Evolutionary conservation across 208 protist genomes (phyloP), one percentile per base, ranked within the genome.

Genomic region (Acanthamoeba quina): DNA sequence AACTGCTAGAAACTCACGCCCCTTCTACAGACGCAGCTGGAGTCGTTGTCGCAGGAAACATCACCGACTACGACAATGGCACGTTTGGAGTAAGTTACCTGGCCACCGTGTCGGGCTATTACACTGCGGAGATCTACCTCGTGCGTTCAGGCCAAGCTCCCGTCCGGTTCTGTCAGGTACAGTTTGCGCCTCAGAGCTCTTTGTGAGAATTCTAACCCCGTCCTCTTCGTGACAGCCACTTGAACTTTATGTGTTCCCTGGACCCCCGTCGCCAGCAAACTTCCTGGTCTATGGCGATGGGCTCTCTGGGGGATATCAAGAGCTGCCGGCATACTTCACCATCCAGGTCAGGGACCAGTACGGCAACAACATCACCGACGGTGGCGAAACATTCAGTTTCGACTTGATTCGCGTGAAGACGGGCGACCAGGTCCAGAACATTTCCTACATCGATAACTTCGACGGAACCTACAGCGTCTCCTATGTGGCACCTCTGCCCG

Each of bases 331-430:
- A 0, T 74, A 31, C 54, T 94, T 94, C 90, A 66, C 54, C 31
- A 68, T 94, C n/a, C 70, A 85, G 72, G 41, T 24, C 24, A 54
- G 72, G 41, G 90, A 94, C 56, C 68, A 68, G 29, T 94, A 70
- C 70, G 90, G 70, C 31, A 94, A 94, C 58, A 94, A 78, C 31
- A 85, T 94, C 44, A 86, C 74, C 26, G 90, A 66, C 24, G 72
- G 90, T 21, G 90, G 90, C 37, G 72, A 58, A 29, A 3, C 10
- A 19, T 72, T 91, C 24, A 3, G 5, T n/a, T 85, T 94, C 56
- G 90, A 94, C 15, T 7, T 94, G 4, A 9, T 58, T 0, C 34
- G 26, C 29, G 24, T 11, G 29, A 58, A 70, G 34, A 34, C 31
- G 26, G 34, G n/a, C n/a, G 29, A 56, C 10, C 19, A 34, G 21